Conservation (phyloP, 495 filamentous ascomycete genomes). For the Aspergillus leporis region DNA sequence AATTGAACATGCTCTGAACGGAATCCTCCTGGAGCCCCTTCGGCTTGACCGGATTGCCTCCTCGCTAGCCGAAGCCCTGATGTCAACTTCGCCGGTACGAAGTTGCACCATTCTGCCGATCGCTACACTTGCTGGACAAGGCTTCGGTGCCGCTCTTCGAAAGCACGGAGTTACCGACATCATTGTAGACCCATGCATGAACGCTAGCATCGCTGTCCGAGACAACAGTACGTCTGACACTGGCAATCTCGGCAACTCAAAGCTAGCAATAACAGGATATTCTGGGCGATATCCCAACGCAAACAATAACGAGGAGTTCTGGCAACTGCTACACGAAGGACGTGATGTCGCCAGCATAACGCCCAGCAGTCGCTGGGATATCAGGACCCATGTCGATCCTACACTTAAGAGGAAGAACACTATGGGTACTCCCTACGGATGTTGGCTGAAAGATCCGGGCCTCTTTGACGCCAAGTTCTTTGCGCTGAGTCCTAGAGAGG, state of each 20-base stretch:
- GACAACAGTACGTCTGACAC: slow-evolving; percentile 11
- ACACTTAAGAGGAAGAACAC: slow-evolving; percentile 80
- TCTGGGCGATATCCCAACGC: slow-evolving; percentile 74
- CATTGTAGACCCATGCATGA: slow-evolving; percentile 31
- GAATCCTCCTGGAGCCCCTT: slow-evolving; percentile 11
- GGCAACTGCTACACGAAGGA: slow-evolving; percentile 69
- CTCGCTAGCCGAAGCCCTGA: slow-evolving; percentile 9
- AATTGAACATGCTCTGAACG: not conserved
- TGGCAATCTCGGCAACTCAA: slow-evolving; percentile 41
- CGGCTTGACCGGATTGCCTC: slow-evolving; percentile 19
- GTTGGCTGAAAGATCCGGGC: slow-evolving; percentile 81
- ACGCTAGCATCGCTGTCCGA: not conserved
- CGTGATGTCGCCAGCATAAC: slow-evolving; percentile 54
- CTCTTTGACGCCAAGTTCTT: slow-evolving; percentile 88
- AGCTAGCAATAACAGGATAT: slow-evolving; percentile 73
- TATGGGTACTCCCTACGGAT: slow-evolving; percentile 77
- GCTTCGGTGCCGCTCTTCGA: slow-evolving; percentile 32
- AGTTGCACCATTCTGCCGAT: slow-evolving; percentile 11
- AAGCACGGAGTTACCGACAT: slow-evolving; percentile 29
- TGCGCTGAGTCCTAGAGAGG: slow-evolving; percentile 93
- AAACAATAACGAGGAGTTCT: slow-evolving; percentile 63
- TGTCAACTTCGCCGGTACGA: not conserved
- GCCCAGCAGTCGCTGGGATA: slow-evolving; percentile 73
- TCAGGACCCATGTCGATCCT: slow-evolving; percentile 73
- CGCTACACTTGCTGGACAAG: slow-evolving; percentile 32